Conservation (phyloP, 768 basidiomycete species). For the Pisolithus albus region DNA sequence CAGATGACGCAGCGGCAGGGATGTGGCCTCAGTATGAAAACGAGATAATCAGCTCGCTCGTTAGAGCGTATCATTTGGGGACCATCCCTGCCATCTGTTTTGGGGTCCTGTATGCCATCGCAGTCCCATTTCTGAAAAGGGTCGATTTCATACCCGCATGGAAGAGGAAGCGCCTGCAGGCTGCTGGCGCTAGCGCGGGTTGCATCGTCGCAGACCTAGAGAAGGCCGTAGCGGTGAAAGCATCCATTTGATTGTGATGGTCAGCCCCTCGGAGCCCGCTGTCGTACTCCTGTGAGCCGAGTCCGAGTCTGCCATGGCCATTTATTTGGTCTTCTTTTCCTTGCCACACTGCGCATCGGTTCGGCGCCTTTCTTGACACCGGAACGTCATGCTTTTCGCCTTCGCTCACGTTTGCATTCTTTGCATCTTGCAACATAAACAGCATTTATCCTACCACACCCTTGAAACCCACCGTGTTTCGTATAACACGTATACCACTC, state of each 20-base stretch:
- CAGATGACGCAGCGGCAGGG: constrained; percentile 18
- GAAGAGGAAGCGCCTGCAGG: constrained; percentile 26
- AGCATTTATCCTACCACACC: not conserved
- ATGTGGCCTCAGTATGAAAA: constrained; percentile 29
- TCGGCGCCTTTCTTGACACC: not conserved
- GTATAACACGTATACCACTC: too few species aligned
- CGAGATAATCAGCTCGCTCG: constrained; percentile 26
- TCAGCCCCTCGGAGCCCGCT: too few species aligned
- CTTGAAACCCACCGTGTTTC: too few species aligned
- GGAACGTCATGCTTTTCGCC: not conserved
- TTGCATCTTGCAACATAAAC: not conserved
- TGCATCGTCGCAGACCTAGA: not conserved
- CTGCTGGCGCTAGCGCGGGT: constrained; percentile 18
- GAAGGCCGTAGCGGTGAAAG: not conserved
- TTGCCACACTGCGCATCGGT: too few species aligned
- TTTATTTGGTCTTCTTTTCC: too few species aligned
- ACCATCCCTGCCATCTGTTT: constrained; percentile 29
- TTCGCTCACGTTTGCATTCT: not conserved
- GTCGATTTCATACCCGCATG: constrained; percentile 29
- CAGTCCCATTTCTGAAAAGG: constrained; percentile 25
- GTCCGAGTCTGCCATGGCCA: too few species aligned
- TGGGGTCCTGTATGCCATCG: constrained; percentile 25
- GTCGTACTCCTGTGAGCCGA: too few species aligned
- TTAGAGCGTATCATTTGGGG: constrained; percentile 29
- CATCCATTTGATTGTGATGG: too few species aligned